phyloP scores from a whole-genome alignment of 2,329 filamentous ascomycete genomes.

The Phialophora expanda region DNA sequence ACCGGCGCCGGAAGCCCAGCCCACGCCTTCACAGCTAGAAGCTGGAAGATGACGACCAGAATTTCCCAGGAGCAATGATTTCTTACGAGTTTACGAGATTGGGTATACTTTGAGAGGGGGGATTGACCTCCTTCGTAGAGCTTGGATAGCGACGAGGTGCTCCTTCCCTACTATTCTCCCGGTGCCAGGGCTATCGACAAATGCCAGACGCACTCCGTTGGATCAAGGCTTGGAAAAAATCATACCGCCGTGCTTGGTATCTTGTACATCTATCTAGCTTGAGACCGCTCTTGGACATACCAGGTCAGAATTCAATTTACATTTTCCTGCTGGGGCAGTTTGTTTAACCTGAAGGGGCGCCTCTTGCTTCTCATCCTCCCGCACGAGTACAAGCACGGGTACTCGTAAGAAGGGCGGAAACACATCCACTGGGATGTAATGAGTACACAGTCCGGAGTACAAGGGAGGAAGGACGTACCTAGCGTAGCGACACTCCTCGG shows the following conservation, averaged over 20 bases:
- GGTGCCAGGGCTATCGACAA: not conserved
- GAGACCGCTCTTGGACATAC: not conserved
- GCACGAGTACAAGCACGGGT: not conserved
- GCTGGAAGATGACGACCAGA: constrained; percentile 29
- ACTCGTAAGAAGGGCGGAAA: not conserved
- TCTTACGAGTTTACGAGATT: constrained; percentile 1
- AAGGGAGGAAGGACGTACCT: too few species aligned
- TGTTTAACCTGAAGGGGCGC: too few species aligned
- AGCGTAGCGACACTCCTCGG: not conserved
- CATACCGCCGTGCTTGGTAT: not conserved
- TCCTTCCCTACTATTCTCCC: not conserved
- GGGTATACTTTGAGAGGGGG: not conserved
- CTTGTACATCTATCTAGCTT: constrained; percentile 1
- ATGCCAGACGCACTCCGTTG: not conserved
- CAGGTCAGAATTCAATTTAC: not conserved
- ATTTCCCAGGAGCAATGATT: constrained; percentile 20
- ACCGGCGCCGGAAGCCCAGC: constrained; percentile 25
- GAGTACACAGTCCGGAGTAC: not conserved
- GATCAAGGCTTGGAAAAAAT: not conserved
- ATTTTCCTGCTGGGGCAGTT: not conserved
- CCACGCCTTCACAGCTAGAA: constrained; percentile 36
- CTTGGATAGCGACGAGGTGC: not conserved
- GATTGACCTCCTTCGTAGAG: not conserved
- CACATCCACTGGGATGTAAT: not conserved
- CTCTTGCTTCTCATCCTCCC: not conserved